Evolutionary conservation across 140 eudicot genomes (phyloP), one percentile per base, ranked within the genome.

Genomic region (Erigeron philadelphicus): DNA sequence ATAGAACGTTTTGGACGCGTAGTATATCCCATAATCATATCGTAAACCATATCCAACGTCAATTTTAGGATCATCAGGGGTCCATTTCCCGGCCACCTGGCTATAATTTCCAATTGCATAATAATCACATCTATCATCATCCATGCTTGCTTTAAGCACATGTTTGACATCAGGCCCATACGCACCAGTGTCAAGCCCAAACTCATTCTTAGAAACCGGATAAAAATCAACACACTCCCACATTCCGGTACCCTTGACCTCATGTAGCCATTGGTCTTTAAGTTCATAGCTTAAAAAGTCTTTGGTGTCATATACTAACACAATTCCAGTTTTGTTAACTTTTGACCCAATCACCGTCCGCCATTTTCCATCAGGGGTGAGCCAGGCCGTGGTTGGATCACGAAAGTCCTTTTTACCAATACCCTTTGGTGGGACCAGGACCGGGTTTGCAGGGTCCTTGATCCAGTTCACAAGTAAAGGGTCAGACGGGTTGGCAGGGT

Each of bases 141-240:
- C 95, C 69, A 90, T 72, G 61, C 97, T 90, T 1, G 92, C 84
- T 67, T 90, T 90, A 42, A 90, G 65, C 6, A 90, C 89, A 68
- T 90, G 95, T 66, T 87, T 90, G 16, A 88, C 82, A 56, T 52
- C 79, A 0, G 84, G 75, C 53, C 86, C 86, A 2, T 47, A 72
- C 4, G 1, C 60, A 13, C 95, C 89, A 0, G 88, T 84, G 76
- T 90, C 97, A 6, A 90, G 77, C 61, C 86, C 97, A 13, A 56
- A 50, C 5, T 74, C 83, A 0, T 44, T 17, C 16, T 68, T 49
- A 6, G 97, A 87, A 59, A 90, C 87, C 6, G 97, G 97, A 82
- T 53, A 90, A 71, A 90, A 90, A 21, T 90, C 97, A 35, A 90
- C 92, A 49, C 97, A 90, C 61, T 90, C 95, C 97, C 95, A 89